These are phyloP conservation scores for Xylaria intraflava DNA, from an alignment of 495 filamentous ascomycete genomes.

Conservation along the genomic window DNA sequence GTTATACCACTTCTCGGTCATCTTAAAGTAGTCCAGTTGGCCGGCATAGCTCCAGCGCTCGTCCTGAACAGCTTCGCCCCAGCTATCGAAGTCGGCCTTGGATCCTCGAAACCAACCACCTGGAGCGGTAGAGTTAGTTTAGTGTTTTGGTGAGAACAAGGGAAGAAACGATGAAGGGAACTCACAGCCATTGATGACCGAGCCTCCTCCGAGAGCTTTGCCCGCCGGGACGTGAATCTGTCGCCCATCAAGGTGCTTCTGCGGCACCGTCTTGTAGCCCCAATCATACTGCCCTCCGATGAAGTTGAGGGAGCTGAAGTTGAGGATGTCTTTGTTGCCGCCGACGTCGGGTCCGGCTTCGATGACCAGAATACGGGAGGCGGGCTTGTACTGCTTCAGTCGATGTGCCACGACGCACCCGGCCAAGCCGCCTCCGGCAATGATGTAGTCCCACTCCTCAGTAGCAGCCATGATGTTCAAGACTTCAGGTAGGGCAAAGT, in stretches of 20 bases:
- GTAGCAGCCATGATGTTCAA: not conserved
- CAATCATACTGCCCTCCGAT: slow-evolving; percentile 44
- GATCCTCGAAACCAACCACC: slow-evolving; percentile 33
- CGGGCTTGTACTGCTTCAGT: slow-evolving; percentile 3
- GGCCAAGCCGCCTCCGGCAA: slow-evolving; percentile 31
- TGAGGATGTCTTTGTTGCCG: slow-evolving; percentile 36
- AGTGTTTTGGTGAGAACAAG: slow-evolving; percentile 27
- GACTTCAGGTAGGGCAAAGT: not conserved
- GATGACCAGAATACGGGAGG: slow-evolving; percentile 12
- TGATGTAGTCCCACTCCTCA: slow-evolving; percentile 24
- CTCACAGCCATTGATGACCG: slow-evolving; percentile 50
- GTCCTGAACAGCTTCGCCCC: slow-evolving; percentile 27
- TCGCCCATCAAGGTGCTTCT: slow-evolving; percentile 40
- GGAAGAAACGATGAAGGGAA: slow-evolving; percentile 32
- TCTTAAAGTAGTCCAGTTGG: slow-evolving; percentile 30
- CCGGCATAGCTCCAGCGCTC: slow-evolving; percentile 27
- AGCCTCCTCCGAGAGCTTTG: slow-evolving; percentile 48
- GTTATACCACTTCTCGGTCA: slow-evolving; percentile 25
- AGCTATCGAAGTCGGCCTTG: slow-evolving; percentile 39
- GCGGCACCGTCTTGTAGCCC: slow-evolving; percentile 49
- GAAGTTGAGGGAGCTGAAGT: slow-evolving; percentile 43
- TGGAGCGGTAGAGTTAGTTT: slow-evolving; percentile 18
- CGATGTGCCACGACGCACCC: slow-evolving; percentile 28
- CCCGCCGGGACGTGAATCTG: slow-evolving; percentile 47
- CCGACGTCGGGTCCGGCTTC: slow-evolving; percentile 42